Evolutionary conservation across 2,329 filamentous ascomycete species (phyloP), one percentile per base, ranked within the genome.

Genomic region (Calonectria pseudoturangicola): DNA sequence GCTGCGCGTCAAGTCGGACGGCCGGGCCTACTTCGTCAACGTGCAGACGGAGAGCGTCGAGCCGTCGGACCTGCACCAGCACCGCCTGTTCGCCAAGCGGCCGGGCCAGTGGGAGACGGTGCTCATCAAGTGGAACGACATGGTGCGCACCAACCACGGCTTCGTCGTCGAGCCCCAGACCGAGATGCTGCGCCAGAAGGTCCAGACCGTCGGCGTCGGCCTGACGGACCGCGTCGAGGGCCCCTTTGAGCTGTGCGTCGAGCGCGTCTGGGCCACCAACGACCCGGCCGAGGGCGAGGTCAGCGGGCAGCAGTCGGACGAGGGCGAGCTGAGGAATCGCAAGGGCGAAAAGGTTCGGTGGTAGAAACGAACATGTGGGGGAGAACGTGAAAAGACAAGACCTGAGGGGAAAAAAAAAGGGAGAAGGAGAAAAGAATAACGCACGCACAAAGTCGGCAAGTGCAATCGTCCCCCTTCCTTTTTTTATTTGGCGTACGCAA

Each of bases 21-120:
- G 95, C 18, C 89, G 97, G 72, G 93, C 94, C 79, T 99, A 98
- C 86, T 95, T 98, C 71, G 92, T 99, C 80, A 99, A 99, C 84
- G 87, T 99, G 18, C 97, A 98, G 87, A 98, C 96, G 3, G 96
- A 99, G 82, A 94, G 94, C 1, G 93, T 99, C 68, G 94, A 98
- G 60, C 94, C 95, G 13, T 96, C 95, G n/a, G 97, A 99, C 83
- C 88, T 99, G 75, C 97, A 98, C 84, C 97, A 99, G 83, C 97
- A 99, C 84, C 89, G 97, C 63, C 85, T 99, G 5, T 98, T 95
- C 78, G 89, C 93, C 10, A 93, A 92, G 80, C 90, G 91, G 10
- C 92, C 94, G 0, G 95, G 95, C 0, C 90, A 96, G 79, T 99
- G 97, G 97, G 96, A 99, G 88, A 98, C 97, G 2, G 90, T 98